Conservation (phyloP, 2,329 filamentous ascomycete genomes). For the Botryosphaeria dothidea region DNA sequence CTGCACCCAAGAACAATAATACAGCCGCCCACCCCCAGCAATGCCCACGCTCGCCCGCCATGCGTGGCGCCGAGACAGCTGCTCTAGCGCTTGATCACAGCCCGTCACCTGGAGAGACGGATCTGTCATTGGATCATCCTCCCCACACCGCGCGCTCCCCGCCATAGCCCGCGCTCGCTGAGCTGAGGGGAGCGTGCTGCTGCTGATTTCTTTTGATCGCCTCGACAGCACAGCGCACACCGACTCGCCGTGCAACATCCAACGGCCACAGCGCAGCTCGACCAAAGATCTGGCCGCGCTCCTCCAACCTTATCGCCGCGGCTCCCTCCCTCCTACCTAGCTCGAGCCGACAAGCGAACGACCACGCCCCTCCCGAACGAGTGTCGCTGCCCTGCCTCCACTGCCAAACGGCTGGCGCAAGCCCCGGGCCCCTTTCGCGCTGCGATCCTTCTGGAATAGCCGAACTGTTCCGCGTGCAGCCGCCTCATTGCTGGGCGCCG, state of each 20-base stretch:
- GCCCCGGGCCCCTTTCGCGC: slow-evolving; percentile 11
- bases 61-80: slow-evolving; percentile 13
- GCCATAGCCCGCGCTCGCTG: not conserved
- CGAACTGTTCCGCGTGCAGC: slow-evolving; percentile 4
- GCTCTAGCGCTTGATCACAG: slow-evolving; percentile 13
- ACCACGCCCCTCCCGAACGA: not conserved
- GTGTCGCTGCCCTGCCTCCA: not conserved
- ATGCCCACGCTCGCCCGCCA: not conserved
- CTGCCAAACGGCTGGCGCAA: slow-evolving; percentile 7
- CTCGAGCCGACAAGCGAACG: slow-evolving; percentile 1
- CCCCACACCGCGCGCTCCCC: slow-evolving; percentile 9
- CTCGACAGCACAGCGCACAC: not conserved
- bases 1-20: not conserved
- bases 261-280: not conserved
- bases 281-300: not conserved
- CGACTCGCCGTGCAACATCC: not conserved
- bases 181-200: slow-evolving; percentile 1
- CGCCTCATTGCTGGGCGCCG: slow-evolving; percentile 9
- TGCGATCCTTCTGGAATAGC: slow-evolving; percentile 6
- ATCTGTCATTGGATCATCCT: slow-evolving; percentile 12
- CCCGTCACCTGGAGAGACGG: not conserved
- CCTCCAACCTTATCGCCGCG: slow-evolving; percentile 5
- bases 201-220: slow-evolving; percentile 4
- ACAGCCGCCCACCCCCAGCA: not conserved
- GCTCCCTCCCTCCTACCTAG: too few relatives aligned